Base-by-base conservation (phyloP, 768 basidiomycete species). In the Leccinum ochraceum region DNA sequence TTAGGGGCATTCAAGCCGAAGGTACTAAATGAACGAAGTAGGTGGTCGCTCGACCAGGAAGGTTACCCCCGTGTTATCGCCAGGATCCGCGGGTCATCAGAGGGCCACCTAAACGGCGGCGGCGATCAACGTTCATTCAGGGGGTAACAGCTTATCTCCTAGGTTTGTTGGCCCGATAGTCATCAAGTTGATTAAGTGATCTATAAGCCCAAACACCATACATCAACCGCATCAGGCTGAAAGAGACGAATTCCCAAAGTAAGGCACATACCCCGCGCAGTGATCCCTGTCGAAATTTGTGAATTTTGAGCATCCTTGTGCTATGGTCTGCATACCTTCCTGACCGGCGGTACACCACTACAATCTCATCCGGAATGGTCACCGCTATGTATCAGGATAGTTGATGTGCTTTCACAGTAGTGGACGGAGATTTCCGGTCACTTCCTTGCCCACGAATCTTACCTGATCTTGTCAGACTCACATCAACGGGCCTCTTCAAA, bases 151-250 rank as follows among this genome's bases (percentile, higher is more conserved):
- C 42, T 42, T n/a, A 17, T 42, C 17, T n/a, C 42, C 4, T 44
- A n/a, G n/a, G n/a, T 44, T 44, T 44, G 42, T 44, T 44, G 42
- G 4, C 13, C 9, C 36, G 22, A 69, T 71, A 50, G 50, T 59
- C 67, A 71, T 71, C 64, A 68, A 57, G 24, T 69, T 69, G 13
- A 67, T 71, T 55, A 69, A 55, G 14, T 64, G 63, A 22, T 71
- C 71, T 44, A 44, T 11, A 20, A 44, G 42, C n/a, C n/a, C 17
- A 28, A 44, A 37, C 8, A 30, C 20, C 49, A 50, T 34, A 7
- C 34, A 20, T 53, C 2, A 0, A n/a, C 68, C 16, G 28, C 1
- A 63, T 46, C 39, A 1, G 13, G 34, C 8, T 11, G 26, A 28
- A 34, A 6, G 51, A 30, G 7, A 7, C 60, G 52, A 55, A 71